Base-by-base conservation (phyloP, 345 rosid species). In the Lumnitzera littorea region DNA sequence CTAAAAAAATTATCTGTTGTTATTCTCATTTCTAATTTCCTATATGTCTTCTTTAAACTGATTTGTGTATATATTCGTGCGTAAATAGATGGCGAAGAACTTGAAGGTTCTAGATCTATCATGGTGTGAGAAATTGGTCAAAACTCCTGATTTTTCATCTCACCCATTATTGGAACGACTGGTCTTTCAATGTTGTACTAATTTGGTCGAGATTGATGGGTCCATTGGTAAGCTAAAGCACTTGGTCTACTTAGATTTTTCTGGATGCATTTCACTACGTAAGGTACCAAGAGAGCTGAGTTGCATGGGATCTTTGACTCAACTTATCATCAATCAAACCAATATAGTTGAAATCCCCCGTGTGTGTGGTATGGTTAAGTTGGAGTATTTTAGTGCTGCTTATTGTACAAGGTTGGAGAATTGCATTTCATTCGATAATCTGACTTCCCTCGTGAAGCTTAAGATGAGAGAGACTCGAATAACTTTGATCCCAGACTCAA, bases 101-200 rank as follows among this genome's bases (percentile, higher is more conserved):
- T 17, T 56, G 12, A 64, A 64, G 2, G 41, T 36, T 11, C 41
- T 64, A 13, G 12, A 64, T 16, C 50, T 64, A 7, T 27, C 12
- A 13, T 2, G 11, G 48, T 56, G 31, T 12, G 0, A 4, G 2
- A 13, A 29, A 0, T 20, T 64, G n/a, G 13, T 23, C 16, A 50
- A 49, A 49, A 56, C 62, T 2, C 68, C 56, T 1, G 5, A 64
- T 2, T 56, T 64, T 13, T 31, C n/a, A 7, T 7, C 24, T 5
- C 5, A 5, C 9, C 12, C 55, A 12, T 27, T 10, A 4, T 8
- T 64, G 24, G 68, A 64, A 27, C 49, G 55, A 16, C 41, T 64
- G 50, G n/a, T 56, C 1, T 53, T 56, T 15, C 5, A 13, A 8
- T 10, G 16, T 0, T 64, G 68, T 4, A 2, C 2, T 2, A 48